Base-by-base conservation (phyloP, 768 basidiomycete genomes). In the Psilocybe sp. region DNA sequence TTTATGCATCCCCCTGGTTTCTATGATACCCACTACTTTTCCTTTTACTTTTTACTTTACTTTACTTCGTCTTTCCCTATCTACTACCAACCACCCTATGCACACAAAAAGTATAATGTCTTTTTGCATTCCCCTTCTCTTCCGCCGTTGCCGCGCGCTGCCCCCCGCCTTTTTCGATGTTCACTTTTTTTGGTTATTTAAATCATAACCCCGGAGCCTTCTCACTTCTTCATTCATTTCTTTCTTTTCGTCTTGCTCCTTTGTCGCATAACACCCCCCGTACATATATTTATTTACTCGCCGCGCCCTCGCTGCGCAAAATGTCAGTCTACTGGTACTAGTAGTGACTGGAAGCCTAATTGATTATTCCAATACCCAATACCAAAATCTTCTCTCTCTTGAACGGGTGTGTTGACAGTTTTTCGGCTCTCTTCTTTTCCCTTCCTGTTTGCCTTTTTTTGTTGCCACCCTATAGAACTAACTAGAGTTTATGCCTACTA, bases 1-100 rank as follows among this genome's bases (percentile, higher is more conserved):
- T 28, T 34, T 44, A 40, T 35, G 10, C 14, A 19, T 41, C 43
- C 44, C 33, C 49, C 42, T 33, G 44, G 48, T 35, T 12, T 44
- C 32, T 47, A 44, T 40, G 40, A n/a, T 44, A 20, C 32, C 19
- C 40, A 15, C 40, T 42, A 42, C 40, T 42, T 28, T 14, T 44
- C 18, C 19, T 44, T 28, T 31, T 44, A 44, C 42, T 44, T 18
- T n/a, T 31, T 44, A 44, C 42, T 23, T 28, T 43, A 28, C 40
- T 23, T 40, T 11, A 10, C 40, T 15, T 18, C 4, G 10, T 40
- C 16, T 10, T 20, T n/a, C 15, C 3, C 23, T 13, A 23, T 16
- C 40, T 23, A n/a, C 20, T 44, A 44, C n/a, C 32, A 16, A 10
- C 40, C 23, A 10, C 40, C 23, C 16, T 40, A 40, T 13, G 23